A percentile compares a stretch with the other conserved stretches of the same genome.
phyloP scores from a whole-genome alignment of 2,329 filamentous ascomycete species.

The Neurospora sp. region DNA sequence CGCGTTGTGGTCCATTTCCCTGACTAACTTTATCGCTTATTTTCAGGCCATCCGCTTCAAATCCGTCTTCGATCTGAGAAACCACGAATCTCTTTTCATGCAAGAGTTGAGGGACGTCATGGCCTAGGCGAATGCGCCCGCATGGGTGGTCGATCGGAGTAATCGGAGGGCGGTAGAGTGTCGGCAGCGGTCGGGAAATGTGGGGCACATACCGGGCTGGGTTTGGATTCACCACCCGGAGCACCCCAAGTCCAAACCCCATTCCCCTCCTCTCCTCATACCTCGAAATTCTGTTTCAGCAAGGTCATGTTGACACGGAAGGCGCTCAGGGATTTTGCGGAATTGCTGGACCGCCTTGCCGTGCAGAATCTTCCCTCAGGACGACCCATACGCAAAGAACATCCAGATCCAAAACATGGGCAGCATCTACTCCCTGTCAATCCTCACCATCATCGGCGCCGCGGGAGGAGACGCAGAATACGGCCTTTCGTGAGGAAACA shows the following conservation, averaged over 20 bases:
- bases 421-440: too few relatives aligned
- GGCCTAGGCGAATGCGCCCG: not conserved
- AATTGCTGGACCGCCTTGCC: too few relatives aligned
- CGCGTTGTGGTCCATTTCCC: not conserved
- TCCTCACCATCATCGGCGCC: too few relatives aligned
- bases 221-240: not conserved
- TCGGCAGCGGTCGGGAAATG: not conserved
- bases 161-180: not conserved
- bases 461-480: too few relatives aligned
- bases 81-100: not conserved
- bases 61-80: not conserved
- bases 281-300: too few relatives aligned
- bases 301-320: too few relatives aligned
- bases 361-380: too few relatives aligned
- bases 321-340: too few relatives aligned
- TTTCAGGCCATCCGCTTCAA: not conserved
- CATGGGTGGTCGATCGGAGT: not conserved
- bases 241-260: too few relatives aligned
- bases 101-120: not conserved
- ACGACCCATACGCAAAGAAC: constrained; percentile 7
- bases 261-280: too few relatives aligned
- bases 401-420: constrained; percentile 54
- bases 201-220: not conserved
- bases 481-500: too few relatives aligned
- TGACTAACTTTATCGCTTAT: not conserved